Conservation (phyloP, 2,329 filamentous ascomycete species). For the Amesomyces nigricolor region DNA sequence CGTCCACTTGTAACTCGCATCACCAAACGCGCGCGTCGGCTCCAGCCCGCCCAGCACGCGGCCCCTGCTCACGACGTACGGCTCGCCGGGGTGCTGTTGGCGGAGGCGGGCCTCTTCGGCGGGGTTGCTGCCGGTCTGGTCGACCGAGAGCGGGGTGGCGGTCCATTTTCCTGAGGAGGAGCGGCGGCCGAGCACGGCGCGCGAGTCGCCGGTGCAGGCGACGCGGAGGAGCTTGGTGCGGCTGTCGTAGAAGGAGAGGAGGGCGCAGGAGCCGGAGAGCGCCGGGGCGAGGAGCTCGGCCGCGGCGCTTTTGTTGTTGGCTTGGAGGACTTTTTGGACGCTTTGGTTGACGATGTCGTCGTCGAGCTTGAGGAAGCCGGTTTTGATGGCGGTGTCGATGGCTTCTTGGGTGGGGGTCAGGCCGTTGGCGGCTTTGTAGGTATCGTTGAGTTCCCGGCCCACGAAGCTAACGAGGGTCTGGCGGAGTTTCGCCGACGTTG, state of each 20-base stretch:
- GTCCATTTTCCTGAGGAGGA: constrained; percentile 81
- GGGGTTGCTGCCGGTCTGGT: constrained; percentile 87
- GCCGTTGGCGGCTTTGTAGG: constrained; percentile 68
- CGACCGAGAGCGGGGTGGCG: constrained; percentile 80
- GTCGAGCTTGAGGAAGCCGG: constrained; percentile 81
- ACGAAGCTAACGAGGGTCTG: constrained; percentile 91
- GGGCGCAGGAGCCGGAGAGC: constrained; percentile 91
- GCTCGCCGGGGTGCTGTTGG: constrained; percentile 81
- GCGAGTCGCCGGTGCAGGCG: constrained; percentile 93
- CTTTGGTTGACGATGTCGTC: constrained; percentile 92
- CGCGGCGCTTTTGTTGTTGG: constrained; percentile 82
- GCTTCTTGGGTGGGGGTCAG: constrained; percentile 69
- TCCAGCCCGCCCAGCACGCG: constrained; percentile 88
- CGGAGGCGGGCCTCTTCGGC: constrained; percentile 79
- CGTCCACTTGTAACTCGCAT: constrained; percentile 96
- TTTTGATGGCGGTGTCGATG: constrained; percentile 87
- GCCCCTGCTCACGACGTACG: constrained; percentile 79
- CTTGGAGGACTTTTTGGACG: constrained; percentile 83
- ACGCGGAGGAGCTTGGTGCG: constrained; percentile 82
- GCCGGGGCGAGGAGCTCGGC: constrained; percentile 90
- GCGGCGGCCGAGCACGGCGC: constrained; percentile 82
- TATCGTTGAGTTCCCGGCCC: constrained; percentile 84
- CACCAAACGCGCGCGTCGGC: constrained; percentile 89
- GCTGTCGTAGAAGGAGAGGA: constrained; percentile 94
- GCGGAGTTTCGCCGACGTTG: constrained; percentile 90